Evolutionary conservation across 768 basidiomycete genomes (phyloP).

Genomic region (Favolaschia claudopus): DNA sequence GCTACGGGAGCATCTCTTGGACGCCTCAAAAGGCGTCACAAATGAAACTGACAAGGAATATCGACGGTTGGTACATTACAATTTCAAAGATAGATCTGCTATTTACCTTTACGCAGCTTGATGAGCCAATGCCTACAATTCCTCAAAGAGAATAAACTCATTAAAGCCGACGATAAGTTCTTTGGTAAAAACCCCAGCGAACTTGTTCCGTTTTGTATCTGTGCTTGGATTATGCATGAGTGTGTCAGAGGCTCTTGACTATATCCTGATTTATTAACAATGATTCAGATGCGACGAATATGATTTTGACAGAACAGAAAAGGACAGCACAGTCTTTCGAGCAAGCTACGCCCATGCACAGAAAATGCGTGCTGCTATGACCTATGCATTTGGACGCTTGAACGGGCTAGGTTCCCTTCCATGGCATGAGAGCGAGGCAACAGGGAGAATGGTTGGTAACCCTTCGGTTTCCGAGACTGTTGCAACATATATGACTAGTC

Average conservation of each 20-base stretch:
- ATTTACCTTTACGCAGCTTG: too few species aligned
- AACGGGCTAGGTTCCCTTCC: constrained; percentile 10
- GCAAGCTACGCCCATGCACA: constrained; percentile 35
- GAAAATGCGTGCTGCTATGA: constrained; percentile 41
- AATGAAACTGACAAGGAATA: too few species aligned
- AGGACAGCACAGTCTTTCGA: constrained; percentile 5
- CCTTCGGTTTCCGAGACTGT: constrained; percentile 27
- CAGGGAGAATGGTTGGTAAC: constrained; percentile 18
- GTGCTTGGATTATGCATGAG: constrained; percentile 1
- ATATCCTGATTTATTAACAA: constrained; percentile 33
- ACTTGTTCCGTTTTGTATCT: neutral
- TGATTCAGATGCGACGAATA: constrained; percentile 29
- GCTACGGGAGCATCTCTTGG: too few species aligned
- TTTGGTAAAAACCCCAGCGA: too few species aligned
- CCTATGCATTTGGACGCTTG: constrained; percentile 35
- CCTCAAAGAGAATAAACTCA: too few species aligned
- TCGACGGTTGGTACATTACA: too few species aligned
- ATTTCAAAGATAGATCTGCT: too few species aligned
- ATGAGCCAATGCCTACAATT: too few species aligned
- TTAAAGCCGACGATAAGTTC: too few species aligned
- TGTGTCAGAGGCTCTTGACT: too few species aligned
- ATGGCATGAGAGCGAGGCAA: constrained; percentile 20
- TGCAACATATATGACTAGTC: constrained; percentile 20
- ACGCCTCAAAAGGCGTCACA: too few species aligned
- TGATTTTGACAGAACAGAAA: constrained; percentile 23